phyloP scores from a whole-genome alignment of 1,284 basidiomycete species.

The Microbotryum silenes-acaulis region DNA sequence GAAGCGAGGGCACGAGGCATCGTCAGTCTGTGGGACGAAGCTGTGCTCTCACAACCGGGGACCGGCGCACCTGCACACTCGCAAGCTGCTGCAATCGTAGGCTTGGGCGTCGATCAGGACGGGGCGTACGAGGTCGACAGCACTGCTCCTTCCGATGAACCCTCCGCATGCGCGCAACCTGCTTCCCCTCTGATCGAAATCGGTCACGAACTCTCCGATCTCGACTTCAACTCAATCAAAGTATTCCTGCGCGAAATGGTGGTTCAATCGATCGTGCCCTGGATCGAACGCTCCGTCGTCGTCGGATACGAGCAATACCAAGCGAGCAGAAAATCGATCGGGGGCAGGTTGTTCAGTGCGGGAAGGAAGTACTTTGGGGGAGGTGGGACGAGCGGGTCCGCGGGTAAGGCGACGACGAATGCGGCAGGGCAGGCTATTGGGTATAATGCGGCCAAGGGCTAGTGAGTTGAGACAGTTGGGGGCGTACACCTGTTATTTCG shows the following conservation, averaged over 20 bases:
- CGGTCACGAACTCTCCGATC: conserved; percentile 8
- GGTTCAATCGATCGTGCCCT: conserved; percentile 82
- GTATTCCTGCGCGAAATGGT: conserved; percentile 83
- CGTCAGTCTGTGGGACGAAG: conserved; percentile 5
- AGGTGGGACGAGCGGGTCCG: conserved; percentile 32
- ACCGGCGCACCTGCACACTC: too few species aligned
- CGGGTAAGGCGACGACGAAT: conserved; percentile 31
- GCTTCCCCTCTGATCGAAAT: background rate
- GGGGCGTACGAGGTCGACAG: background rate
- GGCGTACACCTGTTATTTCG: conserved; percentile 19
- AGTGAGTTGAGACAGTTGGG: conserved; percentile 37
- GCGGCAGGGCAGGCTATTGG: conserved; percentile 17
- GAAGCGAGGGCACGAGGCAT: conserved; percentile 2
- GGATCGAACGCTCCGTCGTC: conserved; percentile 88
- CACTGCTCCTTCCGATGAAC: background rate
- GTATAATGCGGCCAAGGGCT: conserved; percentile 34
- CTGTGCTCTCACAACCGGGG: conserved; percentile 6
- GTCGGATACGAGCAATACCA: conserved; percentile 94
- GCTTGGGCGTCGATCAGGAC: too few species aligned
- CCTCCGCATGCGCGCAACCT: background rate
- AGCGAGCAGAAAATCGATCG: conserved; percentile 74
- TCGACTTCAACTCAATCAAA: conserved; percentile 48
- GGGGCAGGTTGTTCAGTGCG: conserved; percentile 76
- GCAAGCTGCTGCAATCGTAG: background rate
- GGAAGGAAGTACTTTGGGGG: conserved; percentile 48